phyloP scores from a whole-genome alignment of 225 moss, liverwort and hornwort genomes.

The Antitrichia curtipendula region DNA sequence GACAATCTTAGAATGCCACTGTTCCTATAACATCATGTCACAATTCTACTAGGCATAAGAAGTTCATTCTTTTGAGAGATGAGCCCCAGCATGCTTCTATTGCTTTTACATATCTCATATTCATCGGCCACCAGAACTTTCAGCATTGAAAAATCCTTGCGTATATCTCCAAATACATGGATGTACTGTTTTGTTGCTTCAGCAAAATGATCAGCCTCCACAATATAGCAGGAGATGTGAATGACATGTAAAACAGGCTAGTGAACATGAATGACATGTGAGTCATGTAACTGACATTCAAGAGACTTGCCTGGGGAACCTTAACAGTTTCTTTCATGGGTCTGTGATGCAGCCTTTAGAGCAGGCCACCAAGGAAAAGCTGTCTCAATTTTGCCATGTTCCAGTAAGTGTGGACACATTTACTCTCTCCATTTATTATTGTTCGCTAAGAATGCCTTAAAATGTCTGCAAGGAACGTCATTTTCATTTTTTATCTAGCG shows the following conservation, averaged over 20 bases:
- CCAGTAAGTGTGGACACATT: constrained; percentile 33
- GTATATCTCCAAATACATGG: background rate
- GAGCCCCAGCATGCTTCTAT: background rate
- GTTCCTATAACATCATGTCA: background rate
- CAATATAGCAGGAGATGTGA: background rate
- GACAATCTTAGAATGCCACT: background rate
- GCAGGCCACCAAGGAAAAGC: constrained; percentile 67
- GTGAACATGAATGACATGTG: background rate
- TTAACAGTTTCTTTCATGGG: background rate
- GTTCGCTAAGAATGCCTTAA: background rate
- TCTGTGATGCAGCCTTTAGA: constrained; percentile 54
- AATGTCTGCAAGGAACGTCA: background rate
- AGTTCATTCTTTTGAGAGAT: background rate
- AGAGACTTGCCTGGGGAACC: background rate
- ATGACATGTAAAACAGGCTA: background rate
- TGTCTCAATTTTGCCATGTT: constrained; percentile 83
- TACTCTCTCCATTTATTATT: background rate
- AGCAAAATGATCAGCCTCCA: background rate
- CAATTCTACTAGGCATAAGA: background rate
- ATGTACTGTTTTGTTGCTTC: background rate
- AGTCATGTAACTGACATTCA: background rate
- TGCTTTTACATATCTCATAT: background rate
- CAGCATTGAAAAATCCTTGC: background rate
- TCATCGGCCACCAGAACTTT: background rate
- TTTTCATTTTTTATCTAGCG: background rate